A percentile compares a stretch with the other conserved stretches of the same genome.
phyloP scores from a whole-genome alignment of 2,329 filamentous ascomycete genomes.

The Neocucurbitaria cava region DNA sequence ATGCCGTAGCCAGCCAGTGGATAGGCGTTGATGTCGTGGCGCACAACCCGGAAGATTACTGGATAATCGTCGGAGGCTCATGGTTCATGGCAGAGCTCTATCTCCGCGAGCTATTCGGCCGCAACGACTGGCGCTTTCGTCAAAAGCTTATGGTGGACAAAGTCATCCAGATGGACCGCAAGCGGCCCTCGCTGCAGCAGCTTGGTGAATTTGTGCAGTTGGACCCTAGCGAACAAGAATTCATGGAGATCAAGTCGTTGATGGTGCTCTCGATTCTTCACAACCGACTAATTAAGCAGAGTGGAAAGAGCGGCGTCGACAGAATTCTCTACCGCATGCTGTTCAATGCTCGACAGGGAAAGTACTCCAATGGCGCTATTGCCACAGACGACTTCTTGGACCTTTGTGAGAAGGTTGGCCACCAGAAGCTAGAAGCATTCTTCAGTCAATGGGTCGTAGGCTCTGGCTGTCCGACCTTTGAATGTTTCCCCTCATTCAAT shows the following conservation, averaged over 20 bases:
- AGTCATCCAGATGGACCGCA: slow-evolving; percentile 80
- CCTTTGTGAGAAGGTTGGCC: slow-evolving; percentile 85
- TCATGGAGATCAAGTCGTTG: slow-evolving; percentile 88
- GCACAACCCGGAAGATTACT: slow-evolving; percentile 79
- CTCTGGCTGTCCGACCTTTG: slow-evolving; percentile 86
- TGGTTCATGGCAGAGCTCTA: slow-evolving; percentile 96
- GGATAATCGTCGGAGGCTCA: slow-evolving; percentile 88
- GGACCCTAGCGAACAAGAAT: slow-evolving; percentile 85
- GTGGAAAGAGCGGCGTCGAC: slow-evolving; percentile 81
- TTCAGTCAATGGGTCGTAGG: slow-evolving; percentile 93
- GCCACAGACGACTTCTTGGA: slow-evolving; percentile 79
- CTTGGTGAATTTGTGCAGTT: slow-evolving; percentile 80
- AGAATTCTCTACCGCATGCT: slow-evolving; percentile 87
- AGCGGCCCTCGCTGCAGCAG: slow-evolving; percentile 80
- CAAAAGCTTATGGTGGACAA: slow-evolving; percentile 85
- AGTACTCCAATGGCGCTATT: slow-evolving; percentile 73
- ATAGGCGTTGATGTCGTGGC: slow-evolving; percentile 92
- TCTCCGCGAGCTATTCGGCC: slow-evolving; percentile 87
- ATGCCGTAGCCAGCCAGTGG: slow-evolving; percentile 90
- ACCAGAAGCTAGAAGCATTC: slow-evolving; percentile 86
- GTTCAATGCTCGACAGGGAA: slow-evolving; percentile 83
- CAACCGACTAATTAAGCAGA: slow-evolving; percentile 86
- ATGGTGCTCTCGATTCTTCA: slow-evolving; percentile 94
- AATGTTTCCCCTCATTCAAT: slow-evolving; percentile 89
- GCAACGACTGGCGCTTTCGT: slow-evolving; percentile 91